phyloP scores from a whole-genome alignment of 139 green algal genomes.

The Coelastrella sp. region DNA sequence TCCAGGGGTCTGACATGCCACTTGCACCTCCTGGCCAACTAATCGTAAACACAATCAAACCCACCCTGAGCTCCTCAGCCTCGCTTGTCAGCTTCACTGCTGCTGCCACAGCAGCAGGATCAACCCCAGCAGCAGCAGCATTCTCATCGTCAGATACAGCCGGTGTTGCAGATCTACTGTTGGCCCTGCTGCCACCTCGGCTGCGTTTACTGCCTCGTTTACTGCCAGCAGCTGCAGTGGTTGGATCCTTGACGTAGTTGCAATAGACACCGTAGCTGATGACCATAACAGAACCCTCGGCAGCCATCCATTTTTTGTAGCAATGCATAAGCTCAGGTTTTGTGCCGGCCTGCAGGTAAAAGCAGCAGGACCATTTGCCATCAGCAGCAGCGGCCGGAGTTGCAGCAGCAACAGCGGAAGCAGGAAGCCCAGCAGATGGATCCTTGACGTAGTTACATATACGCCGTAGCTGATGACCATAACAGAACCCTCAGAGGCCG shows the following conservation, averaged over 20 bases:
- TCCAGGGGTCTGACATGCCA: too few species aligned
- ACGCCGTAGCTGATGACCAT: too few species aligned
- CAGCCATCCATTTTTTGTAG: neutral
- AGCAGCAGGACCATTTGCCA: neutral
- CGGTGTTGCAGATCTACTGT: neutral
- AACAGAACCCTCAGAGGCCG: too few species aligned
- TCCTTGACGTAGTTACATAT: too few species aligned
- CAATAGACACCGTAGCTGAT: constrained; percentile 15
- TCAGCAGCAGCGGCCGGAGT: neutral
- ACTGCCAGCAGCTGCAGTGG: neutral
- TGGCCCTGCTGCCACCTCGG: neutral
- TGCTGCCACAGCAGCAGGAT: neutral
- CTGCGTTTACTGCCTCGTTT: neutral
- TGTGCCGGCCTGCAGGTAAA: neutral
- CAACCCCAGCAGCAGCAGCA: neutral
- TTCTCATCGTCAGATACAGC: neutral
- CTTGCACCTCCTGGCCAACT: too few species aligned
- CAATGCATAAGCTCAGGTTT: neutral
- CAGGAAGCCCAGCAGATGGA: neutral
- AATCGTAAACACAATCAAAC: neutral
- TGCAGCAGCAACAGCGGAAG: neutral
- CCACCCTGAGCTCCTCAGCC: neutral
- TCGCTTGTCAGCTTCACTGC: neutral
- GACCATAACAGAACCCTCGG: constrained; percentile 13
- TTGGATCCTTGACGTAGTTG: neutral